These are phyloP conservation scores for Neurospora sp. DNA, from an alignment of 495 filamentous ascomycete genomes.

Conservation along the genomic window DNA sequence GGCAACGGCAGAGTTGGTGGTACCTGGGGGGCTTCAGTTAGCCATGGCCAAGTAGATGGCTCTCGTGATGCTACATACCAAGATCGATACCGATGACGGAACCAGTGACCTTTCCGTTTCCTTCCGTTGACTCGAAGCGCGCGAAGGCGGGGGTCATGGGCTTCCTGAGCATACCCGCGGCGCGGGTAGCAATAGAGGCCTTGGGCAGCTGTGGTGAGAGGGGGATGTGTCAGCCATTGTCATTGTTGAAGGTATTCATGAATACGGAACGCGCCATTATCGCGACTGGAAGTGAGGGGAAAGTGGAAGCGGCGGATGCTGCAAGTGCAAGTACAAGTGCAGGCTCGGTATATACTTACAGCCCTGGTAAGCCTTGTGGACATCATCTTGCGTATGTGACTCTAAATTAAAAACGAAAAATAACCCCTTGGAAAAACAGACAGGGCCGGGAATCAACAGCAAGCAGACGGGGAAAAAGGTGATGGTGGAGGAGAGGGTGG, in stretches of 20 bases:
- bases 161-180: constrained; percentile 44
- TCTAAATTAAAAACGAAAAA: constrained; percentile 19
- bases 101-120: constrained; percentile 77
- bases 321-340: background rate
- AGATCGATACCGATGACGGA: constrained; percentile 98
- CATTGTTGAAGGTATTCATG: constrained; percentile 9
- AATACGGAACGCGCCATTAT: background rate
- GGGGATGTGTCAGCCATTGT: background rate
- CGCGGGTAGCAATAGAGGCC: constrained; percentile 42
- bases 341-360: constrained; percentile 39
- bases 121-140: constrained; percentile 62
- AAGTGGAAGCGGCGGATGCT: background rate
- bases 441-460: constrained; percentile 13
- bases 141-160: constrained; percentile 41
- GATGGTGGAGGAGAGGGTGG: constrained; percentile 13
- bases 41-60: constrained; percentile 1
- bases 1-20: constrained; percentile 96
- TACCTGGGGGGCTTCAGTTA: constrained; percentile 46
- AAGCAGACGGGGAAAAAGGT: constrained; percentile 25
- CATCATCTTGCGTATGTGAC: constrained; percentile 51
- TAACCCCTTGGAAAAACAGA: constrained; percentile 17
- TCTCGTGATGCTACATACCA: constrained; percentile 47
- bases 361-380: constrained; percentile 53
- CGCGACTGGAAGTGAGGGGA: constrained; percentile 6
- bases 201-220: constrained; percentile 40